A percentile compares a stretch with the other conserved stretches of the same genome.
Conservation (phyloP, 73 alveolate species). For the Paramecium sexaurelia region DNA sequence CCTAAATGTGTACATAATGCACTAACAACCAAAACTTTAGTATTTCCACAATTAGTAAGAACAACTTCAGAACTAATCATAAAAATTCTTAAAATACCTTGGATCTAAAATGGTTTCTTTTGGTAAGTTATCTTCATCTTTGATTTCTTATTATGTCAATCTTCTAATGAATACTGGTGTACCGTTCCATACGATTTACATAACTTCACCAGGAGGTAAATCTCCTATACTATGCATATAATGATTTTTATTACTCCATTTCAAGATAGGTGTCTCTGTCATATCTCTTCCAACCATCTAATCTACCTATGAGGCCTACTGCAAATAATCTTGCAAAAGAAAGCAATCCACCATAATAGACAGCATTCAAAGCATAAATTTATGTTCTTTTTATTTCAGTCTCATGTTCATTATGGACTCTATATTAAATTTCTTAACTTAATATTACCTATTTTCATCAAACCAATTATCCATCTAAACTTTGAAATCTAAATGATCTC, state of each 20-base stretch:
- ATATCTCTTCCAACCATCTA: slow-evolving; percentile 81
- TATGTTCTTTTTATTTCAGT: slow-evolving; percentile 90
- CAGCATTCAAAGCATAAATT: slow-evolving; percentile 83
- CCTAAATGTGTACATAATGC: slow-evolving; percentile 95
- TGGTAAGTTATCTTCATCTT: slow-evolving; percentile 78
- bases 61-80: slow-evolving; percentile 67
- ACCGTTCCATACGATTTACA: slow-evolving; percentile 95
- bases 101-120: slow-evolving; percentile 81
- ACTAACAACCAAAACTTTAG: slow-evolving; percentile 85
- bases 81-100: background rate
- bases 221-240: slow-evolving; percentile 73
- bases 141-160: slow-evolving; percentile 82
- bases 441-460: slow-evolving; percentile 85
- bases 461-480: slow-evolving; percentile 93
- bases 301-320: slow-evolving; percentile 67
- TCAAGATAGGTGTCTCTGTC: slow-evolving; percentile 91
- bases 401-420: slow-evolving; percentile 93
- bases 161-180: slow-evolving; percentile 91
- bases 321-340: slow-evolving; percentile 71
- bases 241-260: slow-evolving; percentile 67
- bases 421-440: background rate
- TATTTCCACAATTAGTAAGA: slow-evolving; percentile 88
- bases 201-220: slow-evolving; percentile 95
- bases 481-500: slow-evolving; percentile 89
- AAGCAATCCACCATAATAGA: slow-evolving; percentile 65